Percentiles rank a stretch among this genome's conserved stretches.
These are phyloP conservation scores for Podospora anserina DNA, from an alignment of 495 filamentous ascomycete species.

Conservation along the genomic window DNA sequence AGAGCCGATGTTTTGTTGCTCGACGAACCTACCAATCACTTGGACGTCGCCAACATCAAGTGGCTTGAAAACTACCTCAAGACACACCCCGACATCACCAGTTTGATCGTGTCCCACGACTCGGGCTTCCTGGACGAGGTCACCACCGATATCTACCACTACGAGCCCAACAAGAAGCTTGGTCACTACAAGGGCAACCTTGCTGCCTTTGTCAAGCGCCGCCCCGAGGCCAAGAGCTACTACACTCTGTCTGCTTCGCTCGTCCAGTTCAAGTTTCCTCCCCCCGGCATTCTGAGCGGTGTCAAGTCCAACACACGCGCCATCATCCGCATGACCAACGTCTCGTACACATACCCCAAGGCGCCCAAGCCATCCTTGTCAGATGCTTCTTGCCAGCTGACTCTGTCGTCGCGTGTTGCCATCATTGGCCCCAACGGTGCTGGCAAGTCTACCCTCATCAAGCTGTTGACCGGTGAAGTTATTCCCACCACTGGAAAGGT, in stretches of 20 bases:
- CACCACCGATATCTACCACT: slow-evolving; percentile 99
- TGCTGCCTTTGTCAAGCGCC: slow-evolving; percentile 82
- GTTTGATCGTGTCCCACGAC: slow-evolving; percentile 97
- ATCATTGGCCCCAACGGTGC: slow-evolving; percentile 98
- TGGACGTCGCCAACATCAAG: slow-evolving; percentile 93
- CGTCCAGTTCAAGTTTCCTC: slow-evolving; percentile 95
- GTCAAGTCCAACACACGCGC: slow-evolving; percentile 91
- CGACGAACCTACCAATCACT: slow-evolving; percentile 98
- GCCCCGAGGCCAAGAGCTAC: slow-evolving; percentile 97
- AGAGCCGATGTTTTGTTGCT: slow-evolving; percentile 91
- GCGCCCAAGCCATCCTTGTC: slow-evolving; percentile 79
- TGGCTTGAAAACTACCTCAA: slow-evolving; percentile 97
- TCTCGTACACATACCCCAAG: slow-evolving; percentile 85
- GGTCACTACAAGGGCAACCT: slow-evolving; percentile 94
- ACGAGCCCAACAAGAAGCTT: slow-evolving; percentile 92
- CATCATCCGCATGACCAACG: slow-evolving; percentile 92
- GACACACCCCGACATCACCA: slow-evolving; percentile 92
- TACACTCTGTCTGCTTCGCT: slow-evolving; percentile 91
- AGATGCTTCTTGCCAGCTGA: slow-evolving; percentile 80
- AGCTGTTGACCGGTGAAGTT: slow-evolving; percentile 92
- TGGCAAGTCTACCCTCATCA: slow-evolving; percentile 97
- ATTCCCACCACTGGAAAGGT: slow-evolving; percentile 85
- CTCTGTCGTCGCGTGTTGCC: slow-evolving; percentile 86
- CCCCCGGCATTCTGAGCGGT: slow-evolving; percentile 88
- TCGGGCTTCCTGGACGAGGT: slow-evolving; percentile 95